phyloP scores from a whole-genome alignment of 345 rosid species.

The Zanthoxylum bungeanum region DNA sequence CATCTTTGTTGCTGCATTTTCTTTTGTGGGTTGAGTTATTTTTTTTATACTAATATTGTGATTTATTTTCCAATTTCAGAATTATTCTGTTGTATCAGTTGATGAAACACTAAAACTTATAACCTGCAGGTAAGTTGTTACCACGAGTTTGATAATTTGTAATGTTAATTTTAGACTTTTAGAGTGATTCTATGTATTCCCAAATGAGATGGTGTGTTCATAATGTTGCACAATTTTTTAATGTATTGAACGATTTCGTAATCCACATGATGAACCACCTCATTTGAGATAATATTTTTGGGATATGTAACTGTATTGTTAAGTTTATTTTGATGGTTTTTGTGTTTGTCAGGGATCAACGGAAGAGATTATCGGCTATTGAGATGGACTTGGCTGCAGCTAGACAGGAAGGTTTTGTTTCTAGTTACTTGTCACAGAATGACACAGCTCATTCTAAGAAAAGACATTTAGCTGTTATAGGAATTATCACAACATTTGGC shows the following conservation, averaged over 20 bases:
- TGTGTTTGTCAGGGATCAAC: slow-evolving; percentile 38
- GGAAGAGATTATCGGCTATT: slow-evolving; percentile 37
- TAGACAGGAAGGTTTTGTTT: slow-evolving; percentile 40
- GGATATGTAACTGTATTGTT: not conserved
- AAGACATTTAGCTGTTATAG: slow-evolving; percentile 40
- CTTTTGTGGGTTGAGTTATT: not conserved
- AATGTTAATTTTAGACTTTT: not conserved
- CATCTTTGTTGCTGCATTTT: not conserved
- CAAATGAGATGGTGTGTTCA: not conserved
- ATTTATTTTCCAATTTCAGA: slow-evolving; percentile 28
- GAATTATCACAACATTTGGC: slow-evolving; percentile 50
- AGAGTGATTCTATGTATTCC: not conserved
- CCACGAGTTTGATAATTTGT: not conserved
- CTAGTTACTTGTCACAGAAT: slow-evolving; percentile 17
- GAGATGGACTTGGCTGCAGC: slow-evolving; percentile 44
- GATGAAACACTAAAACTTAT: slow-evolving; percentile 48
- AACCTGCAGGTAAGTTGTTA: slow-evolving; percentile 36
- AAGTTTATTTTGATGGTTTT: slow-evolving; percentile 9
- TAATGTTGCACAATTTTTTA: not conserved
- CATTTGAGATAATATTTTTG: not conserved
- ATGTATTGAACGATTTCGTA: not conserved
- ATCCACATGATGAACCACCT: not conserved
- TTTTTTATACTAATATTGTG: not conserved
- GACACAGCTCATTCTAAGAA: slow-evolving; percentile 24
- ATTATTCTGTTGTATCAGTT: slow-evolving; percentile 39